Evolutionary conservation across 495 filamentous ascomycete genomes (phyloP).

Genomic region (Tuber borchii): DNA sequence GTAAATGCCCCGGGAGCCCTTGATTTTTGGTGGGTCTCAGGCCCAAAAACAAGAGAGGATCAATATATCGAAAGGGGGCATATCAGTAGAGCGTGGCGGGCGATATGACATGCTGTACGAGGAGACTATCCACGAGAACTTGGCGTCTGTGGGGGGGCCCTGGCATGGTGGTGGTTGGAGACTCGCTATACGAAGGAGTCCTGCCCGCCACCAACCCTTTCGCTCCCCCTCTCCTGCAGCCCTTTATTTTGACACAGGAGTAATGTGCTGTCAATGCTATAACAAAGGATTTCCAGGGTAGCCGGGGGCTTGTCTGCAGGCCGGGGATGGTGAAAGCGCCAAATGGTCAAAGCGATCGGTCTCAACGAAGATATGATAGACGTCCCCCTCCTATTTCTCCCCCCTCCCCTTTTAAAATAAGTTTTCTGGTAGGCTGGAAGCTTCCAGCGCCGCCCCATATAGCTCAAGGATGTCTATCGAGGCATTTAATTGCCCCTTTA

Average conservation of each 20-base stretch:
- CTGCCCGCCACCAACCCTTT: not conserved
- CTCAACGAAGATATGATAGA: not conserved
- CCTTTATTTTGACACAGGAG: not conserved
- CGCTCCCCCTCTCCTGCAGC: not conserved
- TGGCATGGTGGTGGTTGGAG: not conserved
- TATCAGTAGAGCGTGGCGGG: not conserved
- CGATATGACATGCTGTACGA: not conserved
- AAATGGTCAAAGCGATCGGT: slow-evolving; percentile 1
- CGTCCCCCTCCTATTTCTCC: not conserved
- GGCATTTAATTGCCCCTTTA: not conserved
- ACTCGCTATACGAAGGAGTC: not conserved
- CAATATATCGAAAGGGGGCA: not conserved
- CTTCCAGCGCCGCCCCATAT: not conserved
- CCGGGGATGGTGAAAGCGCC: not conserved
- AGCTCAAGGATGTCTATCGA: not conserved
- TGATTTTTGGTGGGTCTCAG: not conserved
- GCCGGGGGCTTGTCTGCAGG: not conserved
- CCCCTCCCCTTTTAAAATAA: not conserved
- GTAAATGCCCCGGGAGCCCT: not conserved
- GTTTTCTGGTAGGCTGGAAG: not conserved
- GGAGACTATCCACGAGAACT: not conserved
- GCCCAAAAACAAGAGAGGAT: not conserved
- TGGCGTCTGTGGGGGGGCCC: not conserved
- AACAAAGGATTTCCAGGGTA: not conserved
- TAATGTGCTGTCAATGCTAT: not conserved